Base-by-base conservation (phyloP, 2,329 filamentous ascomycete species). In the Dactylonectria macrodidyma region DNA sequence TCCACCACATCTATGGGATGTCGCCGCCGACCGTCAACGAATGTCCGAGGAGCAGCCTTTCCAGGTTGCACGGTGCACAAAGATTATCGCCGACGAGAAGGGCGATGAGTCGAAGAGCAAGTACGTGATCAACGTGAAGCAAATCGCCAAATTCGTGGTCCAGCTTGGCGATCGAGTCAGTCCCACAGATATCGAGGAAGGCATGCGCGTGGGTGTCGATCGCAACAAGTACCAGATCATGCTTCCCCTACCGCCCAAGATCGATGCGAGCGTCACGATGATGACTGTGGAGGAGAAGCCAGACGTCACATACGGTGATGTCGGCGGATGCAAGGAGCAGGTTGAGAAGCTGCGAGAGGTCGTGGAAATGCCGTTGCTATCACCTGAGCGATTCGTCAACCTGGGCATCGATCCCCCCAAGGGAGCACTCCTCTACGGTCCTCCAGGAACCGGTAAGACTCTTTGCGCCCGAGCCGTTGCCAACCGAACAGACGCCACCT, bases 241-340 rank as follows among this genome's bases (percentile, higher is more conserved):
- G 82, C 88, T 99, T 55, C 96, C 96, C 41, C 86, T 99, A 62
- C 96, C 96, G 50, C 96, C 96, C 41, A 99, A 98, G 88, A 99
- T 99, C 85, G 96, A 99, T 79, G 95, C 96, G 61, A 97, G 94
- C 75, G 96, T 99, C 74, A 99, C 96, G 46, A 99, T 99, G 96
- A 99, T 99, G 96, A 98, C 96, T 58, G 96, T 99, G 72, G 96
- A 99, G 86, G 96, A 99, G 85, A 99, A 99, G 87, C 96, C 96
- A 16, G 96, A 99, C 81, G 96, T 99, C 69, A 99, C 96, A 70
- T 99, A 99, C 77, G 96, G 96, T 76, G 96, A 99, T 85, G 95
- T 99, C 47, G 96, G 96, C 84, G 96, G 96, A 64, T 98, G 95
- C 89, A 99, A 99, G 84, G 96, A 99, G 84, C 96, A 99, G 84